phyloP scores from a whole-genome alignment of 768 basidiomycete species.

The Boletus sensibilis region DNA sequence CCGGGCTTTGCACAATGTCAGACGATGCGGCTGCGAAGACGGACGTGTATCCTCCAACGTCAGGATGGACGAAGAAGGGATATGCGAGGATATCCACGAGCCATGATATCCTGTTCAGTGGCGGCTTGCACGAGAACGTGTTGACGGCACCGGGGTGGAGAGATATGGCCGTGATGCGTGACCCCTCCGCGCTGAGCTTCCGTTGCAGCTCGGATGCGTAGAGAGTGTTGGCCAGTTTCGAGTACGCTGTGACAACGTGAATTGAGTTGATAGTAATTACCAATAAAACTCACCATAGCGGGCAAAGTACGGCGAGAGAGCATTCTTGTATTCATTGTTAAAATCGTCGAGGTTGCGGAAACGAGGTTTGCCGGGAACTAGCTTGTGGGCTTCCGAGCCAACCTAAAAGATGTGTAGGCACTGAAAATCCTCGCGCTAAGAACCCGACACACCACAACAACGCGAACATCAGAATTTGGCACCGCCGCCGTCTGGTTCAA shows the following conservation, averaged over 20 bases:
- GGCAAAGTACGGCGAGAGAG: conserved; percentile 14
- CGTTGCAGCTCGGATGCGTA: conserved; percentile 51
- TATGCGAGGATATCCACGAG: conserved; percentile 20
- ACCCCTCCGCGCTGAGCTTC: conserved; percentile 33
- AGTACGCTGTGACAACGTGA: conserved; percentile 34
- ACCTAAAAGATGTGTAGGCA: conserved; percentile 25
- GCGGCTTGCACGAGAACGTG: conserved; percentile 29
- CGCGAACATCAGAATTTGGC: conserved; percentile 54
- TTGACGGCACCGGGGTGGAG: conserved; percentile 33
- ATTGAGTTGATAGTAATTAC: neutral
- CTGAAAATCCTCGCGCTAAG: neutral
- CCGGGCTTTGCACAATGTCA: conserved; percentile 17
- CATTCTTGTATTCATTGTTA: conserved; percentile 35
- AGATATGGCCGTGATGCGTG: conserved; percentile 29
- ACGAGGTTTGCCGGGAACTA: conserved; percentile 16
- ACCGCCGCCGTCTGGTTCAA: conserved; percentile 48
- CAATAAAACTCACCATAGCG: conserved; percentile 35
- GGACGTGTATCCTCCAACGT: conserved; percentile 28
- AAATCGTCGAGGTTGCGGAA: conserved; percentile 37
- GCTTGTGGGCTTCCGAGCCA: conserved; percentile 29
- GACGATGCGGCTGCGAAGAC: conserved; percentile 32
- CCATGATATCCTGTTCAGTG: conserved; percentile 15
- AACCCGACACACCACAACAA: conserved; percentile 49
- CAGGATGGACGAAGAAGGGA: conserved; percentile 17
- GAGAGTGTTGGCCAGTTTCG: conserved; percentile 53